Evolutionary conservation across 1,139 yeast species (phyloP).

Genomic region (Magnusiomyces tetraspermus): DNA sequence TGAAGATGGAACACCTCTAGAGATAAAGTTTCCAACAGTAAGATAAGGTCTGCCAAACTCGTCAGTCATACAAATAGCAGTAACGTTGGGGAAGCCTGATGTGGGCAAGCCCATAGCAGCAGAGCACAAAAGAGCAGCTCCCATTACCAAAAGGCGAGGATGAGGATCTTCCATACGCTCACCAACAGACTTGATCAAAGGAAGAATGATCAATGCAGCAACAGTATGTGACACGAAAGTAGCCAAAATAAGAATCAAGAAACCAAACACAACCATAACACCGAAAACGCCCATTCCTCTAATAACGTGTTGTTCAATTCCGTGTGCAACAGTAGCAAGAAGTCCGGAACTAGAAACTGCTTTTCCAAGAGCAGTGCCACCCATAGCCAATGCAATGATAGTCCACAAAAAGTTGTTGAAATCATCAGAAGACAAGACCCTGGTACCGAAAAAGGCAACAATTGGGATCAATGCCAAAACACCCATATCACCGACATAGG

Average conservation of each 20-base stretch:
- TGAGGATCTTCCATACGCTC: constrained; percentile 57
- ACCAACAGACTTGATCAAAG: constrained; percentile 82
- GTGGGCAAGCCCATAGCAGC: constrained; percentile 96
- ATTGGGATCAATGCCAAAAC: constrained; percentile 79
- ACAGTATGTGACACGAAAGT: constrained; percentile 94
- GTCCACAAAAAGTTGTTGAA: constrained; percentile 93
- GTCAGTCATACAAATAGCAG: constrained; percentile 87
- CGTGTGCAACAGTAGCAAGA: constrained; percentile 62
- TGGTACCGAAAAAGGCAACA: constrained; percentile 78
- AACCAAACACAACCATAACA: constrained; percentile 66
- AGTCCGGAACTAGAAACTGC: constrained; percentile 86
- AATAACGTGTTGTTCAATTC: constrained; percentile 53
- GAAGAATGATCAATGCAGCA: constrained; percentile 84
- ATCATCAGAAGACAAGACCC: constrained; percentile 72
- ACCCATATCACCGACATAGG: constrained; percentile 80
- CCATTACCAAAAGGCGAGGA: constrained; percentile 68
- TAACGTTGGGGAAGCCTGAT: constrained; percentile 92
- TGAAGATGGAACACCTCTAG: constrained; percentile 83
- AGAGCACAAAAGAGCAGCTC: constrained; percentile 75
- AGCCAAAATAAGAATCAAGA: constrained; percentile 70
- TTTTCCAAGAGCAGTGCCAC: constrained; percentile 87
- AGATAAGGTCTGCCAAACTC: constrained; percentile 81
- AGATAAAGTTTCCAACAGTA: constrained; percentile 72
- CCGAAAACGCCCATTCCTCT: constrained; percentile 53
- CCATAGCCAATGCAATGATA: constrained; percentile 89